A percentile compares a stretch with the other conserved stretches of the same genome.
Evolutionary conservation across 768 basidiomycete genomes (phyloP).

Genomic region (Russula vinacea): DNA sequence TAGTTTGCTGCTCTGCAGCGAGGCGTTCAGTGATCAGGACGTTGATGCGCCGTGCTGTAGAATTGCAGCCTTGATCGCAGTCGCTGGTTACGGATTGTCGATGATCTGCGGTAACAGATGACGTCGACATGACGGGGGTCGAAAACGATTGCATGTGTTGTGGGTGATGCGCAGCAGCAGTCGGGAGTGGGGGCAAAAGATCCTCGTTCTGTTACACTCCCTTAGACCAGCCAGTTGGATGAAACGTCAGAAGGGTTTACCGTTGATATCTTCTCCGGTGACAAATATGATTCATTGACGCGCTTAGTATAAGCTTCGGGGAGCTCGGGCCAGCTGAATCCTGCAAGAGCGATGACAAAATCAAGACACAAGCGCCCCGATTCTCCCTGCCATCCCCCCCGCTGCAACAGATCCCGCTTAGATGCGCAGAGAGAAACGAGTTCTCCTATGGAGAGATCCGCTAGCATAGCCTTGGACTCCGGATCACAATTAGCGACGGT

Average conservation of each 20-base stretch:
- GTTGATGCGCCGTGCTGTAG: conserved; percentile 17
- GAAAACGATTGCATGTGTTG: conserved; percentile 23
- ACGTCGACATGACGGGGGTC: conserved; percentile 22
- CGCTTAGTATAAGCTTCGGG: background rate
- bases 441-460: conserved; percentile 16
- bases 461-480: conserved; percentile 3
- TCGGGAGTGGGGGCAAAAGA: conserved; percentile 26
- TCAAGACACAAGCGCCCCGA: conserved; percentile 34
- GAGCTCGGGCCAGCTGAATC: conserved; percentile 31
- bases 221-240: conserved; percentile 6
- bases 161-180: conserved; percentile 27
- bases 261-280: conserved; percentile 12
- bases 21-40: conserved; percentile 28
- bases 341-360: conserved; percentile 35
- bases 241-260: conserved; percentile 5
- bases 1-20: conserved; percentile 22
- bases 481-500: background rate
- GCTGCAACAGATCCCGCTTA: conserved; percentile 35
- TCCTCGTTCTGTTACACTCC: conserved; percentile 14
- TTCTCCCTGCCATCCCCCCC: conserved; percentile 33
- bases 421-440: conserved; percentile 37
- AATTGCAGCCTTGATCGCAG: conserved; percentile 19
- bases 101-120: conserved; percentile 24
- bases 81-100: conserved; percentile 14
- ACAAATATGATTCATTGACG: conserved; percentile 1